Base-by-base conservation (phyloP, 2,329 filamentous ascomycete species). In the Apiospora aurea region DNA sequence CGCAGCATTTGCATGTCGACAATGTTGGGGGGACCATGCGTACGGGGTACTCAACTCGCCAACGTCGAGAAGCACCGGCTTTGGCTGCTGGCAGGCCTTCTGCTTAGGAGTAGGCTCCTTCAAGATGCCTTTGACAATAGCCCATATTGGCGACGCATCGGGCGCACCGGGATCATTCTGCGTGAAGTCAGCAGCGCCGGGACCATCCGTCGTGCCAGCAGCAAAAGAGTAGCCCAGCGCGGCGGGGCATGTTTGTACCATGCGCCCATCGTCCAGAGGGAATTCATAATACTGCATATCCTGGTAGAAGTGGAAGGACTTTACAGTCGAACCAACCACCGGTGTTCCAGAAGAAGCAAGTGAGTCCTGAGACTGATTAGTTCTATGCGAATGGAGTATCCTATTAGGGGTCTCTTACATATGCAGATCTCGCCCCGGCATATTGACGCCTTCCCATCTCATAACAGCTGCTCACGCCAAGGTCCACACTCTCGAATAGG, bases 191-290 rank as follows among this genome's bases (percentile, higher is more conserved):
- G 97, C 96, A 0, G 90, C 90, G 1, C 95, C 95, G 0, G 95
- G 95, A 0, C 95, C 94, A 77, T 98, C 95, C 0, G 93, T 93
- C 0, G 95, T 98, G 26, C 95, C 95, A 4, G 93, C 95, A 0
- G 95, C 95, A 78, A 98, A 98, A 0, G 93, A 94, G 79, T 96
- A 96, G 3, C 95, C 95, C 71, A 98, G 84, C 0, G 94, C 94
- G 0, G 94, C 95, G 21, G 94, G 92, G 77, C 95, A 97, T 0
- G 95, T 97, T 51, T 85, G 87, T 26, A 92, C 93, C 67, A 85
- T 83, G 1, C 90, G 91, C 70, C 93, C 92, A 77, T 97, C 95
- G 2, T 90, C 87, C 6, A 95, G 88, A 14, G 85, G 84, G 79
- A 97, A 96, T 0, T 86, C 87, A 80, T 92, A 96, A 75, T 89